Evolutionary conservation across 1,284 basidiomycete genomes (phyloP), one percentile per base, ranked within the genome.

Genomic region (Omphalotus olearius): DNA sequence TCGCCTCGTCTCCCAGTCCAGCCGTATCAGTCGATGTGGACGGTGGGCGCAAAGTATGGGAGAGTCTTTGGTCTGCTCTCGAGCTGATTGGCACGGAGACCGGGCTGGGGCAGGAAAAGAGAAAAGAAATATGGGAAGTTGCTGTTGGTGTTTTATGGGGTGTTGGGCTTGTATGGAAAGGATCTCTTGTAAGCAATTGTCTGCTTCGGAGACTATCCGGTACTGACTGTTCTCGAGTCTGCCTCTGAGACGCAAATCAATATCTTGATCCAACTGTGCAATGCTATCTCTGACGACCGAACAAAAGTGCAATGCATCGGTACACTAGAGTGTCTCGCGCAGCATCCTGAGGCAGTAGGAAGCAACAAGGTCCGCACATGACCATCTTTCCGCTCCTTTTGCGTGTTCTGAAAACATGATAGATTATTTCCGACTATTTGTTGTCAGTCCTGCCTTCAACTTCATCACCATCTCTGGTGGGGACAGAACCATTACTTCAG

Each of bases 71-170:
- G 82, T 65, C 62, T 51, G 79, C 75, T 26, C 72, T 84, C 45
- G 69, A 65, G 37, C 69, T 66, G 26, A 74, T 89, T 2, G 91
- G 90, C 16, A 79, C 76, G 41, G 76, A 83, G 28, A 71, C 76
- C 13, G 72, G 74, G 4, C 64, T 75, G 1, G 85, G 83, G 2
- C 83, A 85, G 62, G 88, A 88, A 61, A 71, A 76, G 45, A 75
- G 85, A 57, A 71, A 71, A 55, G 80, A 85, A 46, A 74, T 88
- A 61, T 91, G 88, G 88, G 79, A 85, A 51, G 70, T 81, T 30
- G 83, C 76, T n/a, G 75, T 83, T 30, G 86, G 86, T 17, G 86
- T 85, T 14, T 74, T 93, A n/a, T 93, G 92, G 84, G 85, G 83
- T 16, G 67, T 89, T 28, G 89, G 80, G 9, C 79, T 74, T 46